phyloP scores from a whole-genome alignment of 495 filamentous ascomycete genomes.

The Patellaria atrata region DNA sequence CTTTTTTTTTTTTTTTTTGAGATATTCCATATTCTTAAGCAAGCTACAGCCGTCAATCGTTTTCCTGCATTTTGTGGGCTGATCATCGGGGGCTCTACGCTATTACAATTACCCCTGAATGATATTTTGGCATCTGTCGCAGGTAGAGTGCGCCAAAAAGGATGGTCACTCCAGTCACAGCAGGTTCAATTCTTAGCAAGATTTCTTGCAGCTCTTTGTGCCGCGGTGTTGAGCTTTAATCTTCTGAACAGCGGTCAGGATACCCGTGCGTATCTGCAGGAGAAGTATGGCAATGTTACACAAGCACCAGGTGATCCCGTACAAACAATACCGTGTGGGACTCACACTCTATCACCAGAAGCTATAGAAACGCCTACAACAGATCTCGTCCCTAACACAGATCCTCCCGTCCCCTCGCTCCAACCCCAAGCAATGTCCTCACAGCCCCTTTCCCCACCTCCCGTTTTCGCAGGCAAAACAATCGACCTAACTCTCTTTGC shows the following conservation, averaged over 20 bases:
- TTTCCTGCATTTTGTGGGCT: constrained; percentile 75
- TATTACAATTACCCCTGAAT: constrained; percentile 40
- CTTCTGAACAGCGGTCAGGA: constrained; percentile 15
- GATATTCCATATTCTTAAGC: constrained; percentile 15
- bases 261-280: neutral
- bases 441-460: constrained; percentile 4
- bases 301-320: constrained; percentile 12
- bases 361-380: constrained; percentile 1
- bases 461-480: constrained; percentile 53
- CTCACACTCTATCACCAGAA: constrained; percentile 1
- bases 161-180: too few species aligned
- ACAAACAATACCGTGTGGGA: neutral
- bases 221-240: constrained; percentile 17
- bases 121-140: too few species aligned
- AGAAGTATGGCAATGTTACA: neutral
- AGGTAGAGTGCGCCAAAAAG: too few species aligned
- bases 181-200: constrained; percentile 1
- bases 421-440: neutral
- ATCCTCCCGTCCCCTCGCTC: neutral
- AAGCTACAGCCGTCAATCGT: constrained; percentile 32
- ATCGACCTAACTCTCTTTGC: constrained; percentile 79
- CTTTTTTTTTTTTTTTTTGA: constrained; percentile 25
- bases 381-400: constrained; percentile 7
- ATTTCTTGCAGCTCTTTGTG: constrained; percentile 20
- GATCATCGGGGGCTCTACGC: constrained; percentile 60